Evolutionary conservation across 257 asterid genomes (phyloP), one percentile per base, ranked within the genome.

Genomic region (Jasminum sambac): DNA sequence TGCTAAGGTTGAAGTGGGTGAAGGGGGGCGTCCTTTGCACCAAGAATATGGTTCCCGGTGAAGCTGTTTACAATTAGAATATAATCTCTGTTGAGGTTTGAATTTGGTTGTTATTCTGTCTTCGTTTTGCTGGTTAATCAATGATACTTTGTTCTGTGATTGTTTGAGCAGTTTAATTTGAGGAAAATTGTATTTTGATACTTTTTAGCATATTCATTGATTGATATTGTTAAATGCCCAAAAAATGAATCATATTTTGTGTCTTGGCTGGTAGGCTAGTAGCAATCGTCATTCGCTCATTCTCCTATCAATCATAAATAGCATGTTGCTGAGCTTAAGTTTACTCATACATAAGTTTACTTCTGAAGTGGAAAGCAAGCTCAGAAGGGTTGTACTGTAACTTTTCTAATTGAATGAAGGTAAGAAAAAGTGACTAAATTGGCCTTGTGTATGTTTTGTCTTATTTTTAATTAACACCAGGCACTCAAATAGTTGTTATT

Each of bases 21-120:
- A n/a, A n/a, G n/a, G n/a, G n/a, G n/a, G n/a, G n/a, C n/a, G n/a
- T n/a, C n/a, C n/a, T n/a, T n/a, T n/a, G n/a, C n/a, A n/a, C n/a
- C n/a, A n/a, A n/a, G n/a, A n/a, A n/a, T n/a, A n/a, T n/a, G 86
- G 97, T 93, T 0, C 92, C 96, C 23, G 98, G 98, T 9, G 96
- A 90, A 84, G 90, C 98, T 12, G 98, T 93, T 17, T 93, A 93
- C 59, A 93, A 88, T 14, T 96, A 93, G 78, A 93, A 93, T 78
- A 81, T 97, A 66, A 66, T 93, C 43, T 87, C 95, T 39, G 89
- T 93, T 74, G 97, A 93, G 96, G 96, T 93, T 26, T 16, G n/a
- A 3, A 1, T n/a, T 52, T 41, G 11, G 11, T 17, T 24, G 0
- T 14, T 60, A 5, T 34, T 3, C n/a, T 21, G 8, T 63, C 16